Conservation (phyloP, 2,329 filamentous ascomycete genomes). For the Emericellopsis atlantica region DNA sequence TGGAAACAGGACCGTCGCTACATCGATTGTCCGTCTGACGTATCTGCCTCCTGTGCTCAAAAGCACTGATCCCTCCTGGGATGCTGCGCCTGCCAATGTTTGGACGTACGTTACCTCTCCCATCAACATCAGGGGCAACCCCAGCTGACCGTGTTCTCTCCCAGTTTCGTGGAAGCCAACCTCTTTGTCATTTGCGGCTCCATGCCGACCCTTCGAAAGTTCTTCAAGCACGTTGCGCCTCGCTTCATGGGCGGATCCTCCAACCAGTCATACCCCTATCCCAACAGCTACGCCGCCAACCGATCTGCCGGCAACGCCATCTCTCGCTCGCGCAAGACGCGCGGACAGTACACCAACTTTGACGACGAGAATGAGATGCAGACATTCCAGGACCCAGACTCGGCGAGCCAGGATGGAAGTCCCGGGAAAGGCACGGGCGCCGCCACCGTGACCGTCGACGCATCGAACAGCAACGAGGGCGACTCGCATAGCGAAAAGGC, state of each 20-base stretch:
- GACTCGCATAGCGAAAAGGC: conserved; percentile 13
- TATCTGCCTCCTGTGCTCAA: conserved; percentile 11
- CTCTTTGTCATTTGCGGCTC: conserved; percentile 25
- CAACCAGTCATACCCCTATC: conserved; percentile 1
- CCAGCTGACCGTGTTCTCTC: background rate
- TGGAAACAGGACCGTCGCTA: conserved; percentile 14
- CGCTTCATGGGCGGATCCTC: conserved; percentile 9
- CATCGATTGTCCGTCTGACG: conserved; percentile 15
- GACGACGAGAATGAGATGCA: conserved; percentile 6
- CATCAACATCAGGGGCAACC: background rate
- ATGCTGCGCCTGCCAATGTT: conserved; percentile 12
- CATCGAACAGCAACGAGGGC: conserved; percentile 1
- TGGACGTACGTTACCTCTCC: conserved; percentile 12
- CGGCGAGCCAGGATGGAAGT: background rate
- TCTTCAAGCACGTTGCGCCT: conserved; percentile 18
- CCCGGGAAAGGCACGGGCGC: background rate
- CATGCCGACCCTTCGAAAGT: conserved; percentile 22
- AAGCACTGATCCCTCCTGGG: conserved; percentile 15
- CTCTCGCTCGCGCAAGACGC: conserved; percentile 6
- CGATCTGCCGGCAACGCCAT: conserved; percentile 2
- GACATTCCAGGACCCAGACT: conserved; percentile 2
- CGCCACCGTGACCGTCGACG: background rate
- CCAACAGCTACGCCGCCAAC: background rate
- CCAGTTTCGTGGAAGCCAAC: conserved; percentile 22
- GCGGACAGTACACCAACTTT: conserved; percentile 7